These are phyloP conservation scores for Selaginella tamariscina DNA, from an alignment of 75 land plant genomes.

Conservation along the genomic window DNA sequence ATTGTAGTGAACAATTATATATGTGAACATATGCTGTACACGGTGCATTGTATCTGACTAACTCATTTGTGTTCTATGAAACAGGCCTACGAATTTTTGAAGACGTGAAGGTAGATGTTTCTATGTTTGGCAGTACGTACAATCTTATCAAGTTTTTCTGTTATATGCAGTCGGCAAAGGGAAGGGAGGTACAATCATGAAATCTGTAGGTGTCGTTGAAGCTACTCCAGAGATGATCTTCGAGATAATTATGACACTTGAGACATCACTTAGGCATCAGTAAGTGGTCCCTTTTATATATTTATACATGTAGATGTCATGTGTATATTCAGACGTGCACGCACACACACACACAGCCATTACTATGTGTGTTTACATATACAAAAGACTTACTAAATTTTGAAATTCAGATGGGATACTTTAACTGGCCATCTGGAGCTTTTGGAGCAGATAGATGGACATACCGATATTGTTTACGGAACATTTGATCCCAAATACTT, in stretches of 20 bases:
- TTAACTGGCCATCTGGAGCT: slow-evolving; percentile 69
- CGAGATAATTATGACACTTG: slow-evolving; percentile 63
- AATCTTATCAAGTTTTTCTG: not conserved
- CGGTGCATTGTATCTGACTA: not conserved
- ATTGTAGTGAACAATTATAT: not conserved
- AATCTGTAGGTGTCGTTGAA: slow-evolving; percentile 73
- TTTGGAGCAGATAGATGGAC: slow-evolving; percentile 65
- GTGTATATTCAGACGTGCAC: too few species aligned
- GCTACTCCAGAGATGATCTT: slow-evolving; percentile 68
- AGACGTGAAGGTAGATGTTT: slow-evolving; percentile 30
- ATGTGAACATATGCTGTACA: too few species aligned
- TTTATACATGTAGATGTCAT: not conserved
- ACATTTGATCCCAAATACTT: slow-evolving; percentile 60
- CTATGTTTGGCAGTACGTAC: not conserved
- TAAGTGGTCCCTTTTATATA: slow-evolving; percentile 23
- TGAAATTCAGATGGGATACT: slow-evolving; percentile 70
- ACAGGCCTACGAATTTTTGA: slow-evolving; percentile 80
- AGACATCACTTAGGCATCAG: slow-evolving; percentile 65
- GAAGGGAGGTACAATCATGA: slow-evolving; percentile 45
- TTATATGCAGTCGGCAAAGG: slow-evolving; percentile 47
- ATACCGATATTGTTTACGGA: slow-evolving; percentile 85
- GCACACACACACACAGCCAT: too few species aligned
- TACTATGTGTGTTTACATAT: too few species aligned
- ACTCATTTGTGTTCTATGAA: not conserved
- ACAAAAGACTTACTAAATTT: not conserved